Base-by-base conservation (phyloP, 2,329 filamentous ascomycete species). In the Pyrenophora graminea region DNA sequence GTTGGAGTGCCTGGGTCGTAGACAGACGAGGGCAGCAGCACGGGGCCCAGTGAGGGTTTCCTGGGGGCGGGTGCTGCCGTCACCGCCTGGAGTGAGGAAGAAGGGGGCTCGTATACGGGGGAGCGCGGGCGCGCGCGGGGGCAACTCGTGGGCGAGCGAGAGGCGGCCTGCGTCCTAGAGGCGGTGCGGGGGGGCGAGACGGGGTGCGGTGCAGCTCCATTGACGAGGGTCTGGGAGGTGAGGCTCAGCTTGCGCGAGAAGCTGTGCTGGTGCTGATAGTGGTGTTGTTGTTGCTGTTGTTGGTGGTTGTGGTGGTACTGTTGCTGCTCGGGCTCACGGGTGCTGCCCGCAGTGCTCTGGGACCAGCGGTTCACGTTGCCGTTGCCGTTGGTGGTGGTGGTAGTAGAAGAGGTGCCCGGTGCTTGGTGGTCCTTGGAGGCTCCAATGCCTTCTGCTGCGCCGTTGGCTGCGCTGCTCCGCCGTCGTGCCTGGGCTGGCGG, bases 351-450 rank as follows among this genome's bases (percentile, higher is more conserved):
- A 19, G 81, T 83, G 15, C 80, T 82, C 57, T 83, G 81, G 31
- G 82, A 84, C 81, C 81, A 84, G 56, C 82, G 79, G 63, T 83
- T 81, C 45, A 83, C 70, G 52, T 78, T 81, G 33, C 75, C 43
- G 80, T 61, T 19, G 77, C 75, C 43, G 80, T 61, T 19, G 77
- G 78, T 58, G 39, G 8, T 32, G 80, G 19, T 19, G 77, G 78
- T 58, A 34, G 8, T 32, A 80, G 19, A 21, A 3, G 5, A 25
- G 23, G 23, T 9, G 23, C 59, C 25, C 77, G 78, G 60, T 80
- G 79, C 48, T 70, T 66, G 42, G 77, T 70, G 43, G 59, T 56
- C 19, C 62, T 66, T 71, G 68, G 38, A 71, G 66, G 62, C 76
- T 79, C 49, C 73, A 75, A 59, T 75, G 72, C 44, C 76, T 72